Conservation (phyloP, 106 monocot genomes). For the Dendrobium catenatum region DNA sequence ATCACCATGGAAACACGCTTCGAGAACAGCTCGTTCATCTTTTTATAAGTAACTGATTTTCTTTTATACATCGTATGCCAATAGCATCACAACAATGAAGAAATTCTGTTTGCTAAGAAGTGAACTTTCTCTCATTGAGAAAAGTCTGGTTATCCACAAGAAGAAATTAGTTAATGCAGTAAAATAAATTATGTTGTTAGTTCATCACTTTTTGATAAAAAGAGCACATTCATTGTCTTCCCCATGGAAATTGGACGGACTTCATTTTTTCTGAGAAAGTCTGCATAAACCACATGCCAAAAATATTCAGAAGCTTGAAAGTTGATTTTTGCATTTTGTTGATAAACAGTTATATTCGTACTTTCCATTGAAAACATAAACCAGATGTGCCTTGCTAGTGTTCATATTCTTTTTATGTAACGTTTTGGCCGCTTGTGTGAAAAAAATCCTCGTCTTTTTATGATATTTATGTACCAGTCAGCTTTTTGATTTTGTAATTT, state of each 20-base stretch:
- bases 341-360: not conserved
- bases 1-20: no score
- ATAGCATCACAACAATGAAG: no score
- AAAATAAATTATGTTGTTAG: not conserved
- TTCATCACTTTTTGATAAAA: not conserved
- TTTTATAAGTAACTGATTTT: no score
- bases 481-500: not conserved
- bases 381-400: not conserved
- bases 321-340: not conserved
- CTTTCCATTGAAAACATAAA: not conserved
- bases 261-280: not conserved
- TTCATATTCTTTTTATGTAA: not conserved
- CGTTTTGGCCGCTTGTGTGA: not conserved
- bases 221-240: not conserved
- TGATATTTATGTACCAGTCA: not conserved
- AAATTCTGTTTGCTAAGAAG: no score
- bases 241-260: not conserved
- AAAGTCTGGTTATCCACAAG: no score
- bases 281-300: not conserved
- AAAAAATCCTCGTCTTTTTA: not conserved
- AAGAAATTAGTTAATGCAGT: not conserved
- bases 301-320: not conserved
- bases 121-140: no score
- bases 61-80: no score
- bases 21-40: no score